Base-by-base conservation (phyloP, 768 basidiomycete genomes). In the Russula sp. region DNA sequence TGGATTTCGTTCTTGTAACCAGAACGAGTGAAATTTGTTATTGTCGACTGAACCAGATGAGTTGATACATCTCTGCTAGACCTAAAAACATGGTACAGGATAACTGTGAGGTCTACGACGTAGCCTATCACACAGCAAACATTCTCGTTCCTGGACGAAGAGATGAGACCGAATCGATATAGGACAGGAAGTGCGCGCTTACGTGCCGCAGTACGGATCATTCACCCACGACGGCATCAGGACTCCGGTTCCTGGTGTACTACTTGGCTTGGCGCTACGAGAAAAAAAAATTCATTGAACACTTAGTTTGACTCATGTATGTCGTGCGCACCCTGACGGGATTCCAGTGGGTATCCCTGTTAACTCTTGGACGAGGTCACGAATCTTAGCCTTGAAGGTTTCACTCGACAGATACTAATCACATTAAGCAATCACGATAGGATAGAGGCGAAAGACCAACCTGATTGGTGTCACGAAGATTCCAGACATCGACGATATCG, bases 401-500 rank as follows among this genome's bases (percentile, higher is more conserved):
- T 27, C 7, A 6, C 18, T 48, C 7, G 7, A 55, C 13, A 61
- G 34, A 37, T 55, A 55, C 60, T 55, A 32, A 10, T 48, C 27
- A 6, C 45, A 3, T 27, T 61, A 20, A 48, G 47, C 39, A 49
- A 11, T 5, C 20, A 48, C 8, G 3, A 40, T 47, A 20, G 32
- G 10, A 22, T 20, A 11, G 4, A n/a, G 10, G 32, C 22, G 22
- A 18, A 57, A 22, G 14, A 13, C 48, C 18, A 13, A 62, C 61
- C 32, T 6, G 34, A 2, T n/a, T 31, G n/a, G 20, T 44, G 42
- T 62, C 61, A 18, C 13, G 31, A 10, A 62, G 31, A 40, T 62
- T 56, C 61, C 54, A 62, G 9, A 56, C 20, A 4, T 34, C 54
- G 9, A 56, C 16, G 14, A 62, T 62, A 32, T 62, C 61, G 5